Evolutionary conservation across 176 grass and related monocot genomes (phyloP), one percentile per base, ranked within the genome.

Genomic region (Echinochloa phyllopogon): DNA sequence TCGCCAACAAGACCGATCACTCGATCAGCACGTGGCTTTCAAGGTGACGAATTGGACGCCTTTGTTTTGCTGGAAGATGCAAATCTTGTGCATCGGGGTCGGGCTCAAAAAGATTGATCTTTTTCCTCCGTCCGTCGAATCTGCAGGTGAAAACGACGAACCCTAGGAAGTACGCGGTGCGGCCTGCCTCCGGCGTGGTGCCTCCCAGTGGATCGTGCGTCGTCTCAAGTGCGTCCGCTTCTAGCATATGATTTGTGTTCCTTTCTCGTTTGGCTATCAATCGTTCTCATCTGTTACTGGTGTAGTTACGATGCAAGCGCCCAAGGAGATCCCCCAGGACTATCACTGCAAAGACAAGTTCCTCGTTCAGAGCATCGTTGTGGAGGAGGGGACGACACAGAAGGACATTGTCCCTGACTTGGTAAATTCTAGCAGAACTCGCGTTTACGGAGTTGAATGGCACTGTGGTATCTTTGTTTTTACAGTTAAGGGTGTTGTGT

Each of bases 301-400:
- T 76, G 10, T 53, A 99, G 96, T 99, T 38, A 86, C 75, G 42
- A 94, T 99, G 96, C 89, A 92, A 72, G 87, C 91, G 52, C 93
- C 89, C 14, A 96, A 86, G 64, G 94, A 91, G 87, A 93, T 92
- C 23, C 96, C 96, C 16, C 72, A 81, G 38, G 96, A 99, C 82
- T 91, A 92, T 69, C 84, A 94, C 8, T 94, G 94, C 94, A 96
- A 91, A 86, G 96, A 99, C 78, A 99, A 92, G 85, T 99, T 99
- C 44, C 88, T 99, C 21, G 61, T 99, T 36, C 96, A 99, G 45
- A 96, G 96, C 78, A 85, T 89, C 15, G 57, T 82, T 0, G 87
- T 83, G 33, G 45, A 83, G 64, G 86, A 83, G 20, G 88, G 81
- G 59, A 65, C 79, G 33, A 65, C 73, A 6, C 13, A 33, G 24